Conservation (phyloP, 768 basidiomycete genomes). For the Galerina sulciceps region DNA sequence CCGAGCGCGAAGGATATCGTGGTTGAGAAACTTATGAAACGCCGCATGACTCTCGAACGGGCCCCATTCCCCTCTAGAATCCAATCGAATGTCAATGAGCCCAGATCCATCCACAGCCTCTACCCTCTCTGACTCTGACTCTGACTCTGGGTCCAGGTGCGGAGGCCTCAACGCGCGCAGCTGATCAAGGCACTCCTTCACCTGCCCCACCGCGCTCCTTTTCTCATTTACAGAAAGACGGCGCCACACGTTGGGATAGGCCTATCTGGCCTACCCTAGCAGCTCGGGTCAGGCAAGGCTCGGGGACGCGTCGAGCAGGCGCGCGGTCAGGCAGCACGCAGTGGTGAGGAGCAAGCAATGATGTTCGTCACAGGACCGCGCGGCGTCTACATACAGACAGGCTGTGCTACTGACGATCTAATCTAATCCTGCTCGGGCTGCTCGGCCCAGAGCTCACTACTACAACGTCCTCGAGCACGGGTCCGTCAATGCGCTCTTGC, state of each 20-base stretch:
- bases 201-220: constrained; percentile 9
- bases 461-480: constrained; percentile 13
- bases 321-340: too few species aligned
- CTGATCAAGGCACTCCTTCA: constrained; percentile 17
- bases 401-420: too few species aligned
- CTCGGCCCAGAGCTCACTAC: too few species aligned
- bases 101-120: constrained; percentile 13
- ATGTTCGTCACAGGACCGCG: too few species aligned
- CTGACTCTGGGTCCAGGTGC: too few species aligned
- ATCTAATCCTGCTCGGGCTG: too few species aligned
- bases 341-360: too few species aligned
- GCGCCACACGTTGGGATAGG: too few species aligned
- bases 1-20: not conserved
- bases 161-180: constrained; percentile 17
- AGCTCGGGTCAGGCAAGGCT: too few species aligned
- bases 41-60: constrained; percentile 10
- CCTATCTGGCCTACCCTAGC: too few species aligned
- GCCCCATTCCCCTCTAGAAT: constrained; percentile 10
- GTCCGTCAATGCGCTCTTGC: constrained; percentile 17
- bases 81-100: constrained; percentile 8
- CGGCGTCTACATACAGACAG: too few species aligned
- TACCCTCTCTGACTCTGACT: constrained; percentile 9
- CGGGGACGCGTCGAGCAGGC: too few species aligned
- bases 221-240: constrained; percentile 4
- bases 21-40: constrained; percentile 3